Evolutionary conservation across 192 early-diverging fungal genomes (phyloP), one percentile per base, ranked within the genome.

Genomic region (Fimicolochytrium jonesii): DNA sequence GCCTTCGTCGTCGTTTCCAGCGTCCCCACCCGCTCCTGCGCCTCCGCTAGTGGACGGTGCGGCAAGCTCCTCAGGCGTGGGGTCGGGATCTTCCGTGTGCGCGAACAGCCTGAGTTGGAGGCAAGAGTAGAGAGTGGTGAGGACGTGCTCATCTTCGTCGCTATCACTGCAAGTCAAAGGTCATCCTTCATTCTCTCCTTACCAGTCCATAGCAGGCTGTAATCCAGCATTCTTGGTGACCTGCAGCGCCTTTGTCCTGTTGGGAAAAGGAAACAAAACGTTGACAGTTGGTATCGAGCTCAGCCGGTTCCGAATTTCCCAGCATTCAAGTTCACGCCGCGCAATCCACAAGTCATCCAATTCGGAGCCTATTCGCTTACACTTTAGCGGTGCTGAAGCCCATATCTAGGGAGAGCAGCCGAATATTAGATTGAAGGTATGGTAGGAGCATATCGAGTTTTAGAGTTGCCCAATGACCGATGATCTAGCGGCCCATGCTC

Each of bases 191-290:
- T 7, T 11, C 7, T 17, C 7, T 17, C 37, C 62, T 30, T 74
- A 88, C 91, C 91, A 93, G 59, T 93, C 90, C 87, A 93, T 86
- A 0, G 90, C 90, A 25, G 88, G 81, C 56, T 65, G 90, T 31
- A 92, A 69, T 31, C 91, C 90, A 28, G 85, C 78, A 66, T 82
- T 82, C 43, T 86, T 86, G 2, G 89, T 91, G 7, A 75, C 85
- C 22, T 81, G 85, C 60, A 86, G 56, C 1, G 91, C 91, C 43
- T 65, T 77, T 1, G 73, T 72, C 28, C 65, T 71, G 37, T 22
- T 30, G 10, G 56, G 18, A 58, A 35, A 1, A n/a, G 10, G 18
- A n/a, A n/a, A n/a, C n/a, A n/a, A n/a, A n/a, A n/a, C n/a, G n/a
- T n/a, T n/a, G n/a, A n/a, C n/a, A n/a, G n/a, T n/a, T n/a, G n/a